Evolutionary conservation across 345 rosid species (phyloP).

Genomic region (Diplotaxis tenuifolia): DNA sequence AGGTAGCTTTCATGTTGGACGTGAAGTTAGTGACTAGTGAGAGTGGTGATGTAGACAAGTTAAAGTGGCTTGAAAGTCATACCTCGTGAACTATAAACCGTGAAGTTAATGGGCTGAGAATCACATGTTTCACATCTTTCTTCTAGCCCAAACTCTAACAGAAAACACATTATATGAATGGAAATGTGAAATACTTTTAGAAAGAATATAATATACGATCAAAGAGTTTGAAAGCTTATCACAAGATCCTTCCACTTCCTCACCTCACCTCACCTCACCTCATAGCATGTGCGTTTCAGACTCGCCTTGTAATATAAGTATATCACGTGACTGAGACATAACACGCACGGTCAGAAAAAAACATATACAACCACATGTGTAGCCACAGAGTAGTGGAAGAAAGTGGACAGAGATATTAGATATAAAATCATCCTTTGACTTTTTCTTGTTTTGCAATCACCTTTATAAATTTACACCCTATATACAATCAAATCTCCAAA

Average conservation of each 20-base stretch:
- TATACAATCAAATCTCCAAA: not conserved
- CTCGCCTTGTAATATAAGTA: not conserved
- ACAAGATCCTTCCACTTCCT: conserved; percentile 11
- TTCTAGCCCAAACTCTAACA: not conserved
- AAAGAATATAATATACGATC: too few species aligned
- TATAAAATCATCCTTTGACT: conserved; percentile 31
- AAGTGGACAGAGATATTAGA: not conserved
- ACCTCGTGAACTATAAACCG: not conserved
- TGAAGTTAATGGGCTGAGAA: not conserved
- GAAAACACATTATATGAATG: not conserved
- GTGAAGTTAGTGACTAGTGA: not conserved
- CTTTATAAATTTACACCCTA: not conserved
- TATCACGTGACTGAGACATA: conserved; percentile 29
- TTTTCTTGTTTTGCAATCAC: conserved; percentile 20
- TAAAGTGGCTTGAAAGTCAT: not conserved
- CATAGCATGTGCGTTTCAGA: conserved; percentile 8
- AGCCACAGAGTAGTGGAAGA: conserved; percentile 19
- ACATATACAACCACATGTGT: conserved; percentile 29
- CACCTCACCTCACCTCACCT: not conserved
- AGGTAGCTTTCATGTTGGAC: not conserved
- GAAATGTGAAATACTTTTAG: not conserved
- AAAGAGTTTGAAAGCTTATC: not conserved
- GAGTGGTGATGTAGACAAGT: not conserved
- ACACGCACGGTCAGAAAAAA: conserved; percentile 7
- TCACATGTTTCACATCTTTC: too few species aligned